Conservation (phyloP, 1,284 basidiomycete species). For the Cerrena zonata region DNA sequence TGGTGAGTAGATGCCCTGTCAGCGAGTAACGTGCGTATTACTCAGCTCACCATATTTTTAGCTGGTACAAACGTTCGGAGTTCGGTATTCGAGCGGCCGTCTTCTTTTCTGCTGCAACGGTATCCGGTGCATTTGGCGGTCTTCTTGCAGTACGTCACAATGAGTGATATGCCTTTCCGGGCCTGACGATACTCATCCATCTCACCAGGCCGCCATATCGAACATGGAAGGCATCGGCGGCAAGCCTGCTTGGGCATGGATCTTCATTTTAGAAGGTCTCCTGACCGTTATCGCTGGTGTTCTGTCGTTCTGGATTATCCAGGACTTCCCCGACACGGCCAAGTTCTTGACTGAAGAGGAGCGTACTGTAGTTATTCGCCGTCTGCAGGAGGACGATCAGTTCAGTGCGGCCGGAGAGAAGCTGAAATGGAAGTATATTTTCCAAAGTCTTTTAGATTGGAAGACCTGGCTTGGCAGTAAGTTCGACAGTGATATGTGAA, state of each 20-base stretch:
- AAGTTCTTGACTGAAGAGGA: constrained; percentile 70
- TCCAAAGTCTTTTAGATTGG: constrained; percentile 59
- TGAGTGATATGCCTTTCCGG: neutral
- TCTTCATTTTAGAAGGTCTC: constrained; percentile 66
- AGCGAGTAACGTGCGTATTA: neutral
- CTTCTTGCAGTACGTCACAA: constrained; percentile 49
- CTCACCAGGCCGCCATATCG: constrained; percentile 52
- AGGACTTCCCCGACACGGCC: constrained; percentile 78
- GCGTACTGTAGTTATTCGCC: constrained; percentile 58
- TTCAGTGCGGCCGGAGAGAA: constrained; percentile 68
- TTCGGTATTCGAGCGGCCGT: constrained; percentile 61
- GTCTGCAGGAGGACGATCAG: constrained; percentile 66
- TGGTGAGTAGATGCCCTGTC: constrained; percentile 38
- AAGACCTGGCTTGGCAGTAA: constrained; percentile 68
- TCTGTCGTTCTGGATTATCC: constrained; percentile 70
- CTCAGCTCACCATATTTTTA: constrained; percentile 7
- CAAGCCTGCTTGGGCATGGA: constrained; percentile 61
- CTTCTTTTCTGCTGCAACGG: constrained; percentile 71
- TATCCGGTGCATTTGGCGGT: constrained; percentile 68
- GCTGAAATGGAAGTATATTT: constrained; percentile 57
- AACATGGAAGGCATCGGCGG: constrained; percentile 66
- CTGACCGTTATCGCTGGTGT: constrained; percentile 60
- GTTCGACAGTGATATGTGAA: constrained; percentile 10
- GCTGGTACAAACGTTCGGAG: constrained; percentile 53
- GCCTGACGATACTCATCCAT: neutral